These are phyloP conservation scores for Bromus sterilis DNA, from an alignment of 176 grass and related monocot species.

Conservation along the genomic window DNA sequence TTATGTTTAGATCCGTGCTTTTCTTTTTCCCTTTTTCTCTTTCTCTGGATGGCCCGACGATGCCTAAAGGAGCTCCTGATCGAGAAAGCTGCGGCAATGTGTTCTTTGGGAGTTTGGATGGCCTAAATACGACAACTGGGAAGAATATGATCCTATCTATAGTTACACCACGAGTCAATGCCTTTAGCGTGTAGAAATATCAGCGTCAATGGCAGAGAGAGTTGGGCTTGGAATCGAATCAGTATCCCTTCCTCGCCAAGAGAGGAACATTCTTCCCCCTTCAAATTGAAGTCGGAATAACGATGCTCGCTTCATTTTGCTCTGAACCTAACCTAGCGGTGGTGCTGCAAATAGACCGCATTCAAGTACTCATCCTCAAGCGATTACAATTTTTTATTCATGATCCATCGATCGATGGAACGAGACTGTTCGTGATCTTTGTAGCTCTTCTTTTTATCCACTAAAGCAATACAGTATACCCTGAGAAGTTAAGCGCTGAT, in stretches of 20 bases:
- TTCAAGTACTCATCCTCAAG: too few relatives aligned
- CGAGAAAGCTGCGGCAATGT: neutral
- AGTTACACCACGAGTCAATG: neutral
- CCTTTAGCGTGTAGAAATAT: neutral
- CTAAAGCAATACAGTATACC: too few relatives aligned
- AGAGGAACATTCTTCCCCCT: constrained; percentile 12
- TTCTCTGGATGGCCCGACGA: neutral
- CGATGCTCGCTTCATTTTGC: neutral
- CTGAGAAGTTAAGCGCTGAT: too few relatives aligned
- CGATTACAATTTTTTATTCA: neutral
- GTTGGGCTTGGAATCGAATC: neutral
- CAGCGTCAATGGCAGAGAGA: too few relatives aligned
- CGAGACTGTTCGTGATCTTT: neutral
- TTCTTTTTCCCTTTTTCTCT: neutral
- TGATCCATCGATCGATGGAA: neutral
- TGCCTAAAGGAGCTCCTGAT: neutral
- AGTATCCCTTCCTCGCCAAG: neutral
- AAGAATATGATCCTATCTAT: neutral
- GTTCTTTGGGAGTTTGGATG: neutral
- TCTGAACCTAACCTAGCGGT: too few relatives aligned
- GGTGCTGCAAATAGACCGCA: too few relatives aligned
- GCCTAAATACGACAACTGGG: neutral
- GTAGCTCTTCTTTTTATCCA: too few relatives aligned
- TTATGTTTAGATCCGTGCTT: neutral
- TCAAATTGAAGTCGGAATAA: neutral